Evolutionary conservation across 345 rosid species (phyloP).

Genomic region (Acer negundo): DNA sequence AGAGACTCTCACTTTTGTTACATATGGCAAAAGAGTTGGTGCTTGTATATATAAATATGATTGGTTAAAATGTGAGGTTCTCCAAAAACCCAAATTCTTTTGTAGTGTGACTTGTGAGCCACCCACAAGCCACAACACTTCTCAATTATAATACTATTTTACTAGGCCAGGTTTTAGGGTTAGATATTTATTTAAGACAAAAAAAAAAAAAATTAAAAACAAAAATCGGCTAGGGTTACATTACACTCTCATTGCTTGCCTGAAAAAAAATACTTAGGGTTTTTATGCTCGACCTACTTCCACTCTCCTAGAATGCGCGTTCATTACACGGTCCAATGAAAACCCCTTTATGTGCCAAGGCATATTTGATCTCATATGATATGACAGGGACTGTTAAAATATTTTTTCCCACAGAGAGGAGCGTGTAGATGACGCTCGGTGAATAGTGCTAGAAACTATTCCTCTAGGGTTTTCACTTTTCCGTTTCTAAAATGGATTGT

Average conservation of each 20-base stretch:
- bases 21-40: not conserved
- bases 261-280: constrained; percentile 38
- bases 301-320: constrained; percentile 9
- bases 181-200: not conserved
- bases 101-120: not conserved
- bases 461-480: constrained; percentile 51
- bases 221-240: constrained; percentile 32
- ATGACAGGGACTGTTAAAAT: constrained; percentile 14
- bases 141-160: constrained; percentile 10
- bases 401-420: constrained; percentile 23
- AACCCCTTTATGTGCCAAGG: constrained; percentile 28
- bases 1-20: not conserved
- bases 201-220: not conserved
- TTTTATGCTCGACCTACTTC: constrained; percentile 15
- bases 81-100: not conserved
- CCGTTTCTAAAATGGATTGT: constrained; percentile 41
- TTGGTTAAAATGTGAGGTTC: constrained; percentile 15
- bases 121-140: not conserved
- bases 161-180: constrained; percentile 18
- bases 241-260: constrained; percentile 10
- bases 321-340: constrained; percentile 25
- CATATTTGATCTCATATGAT: constrained; percentile 26
- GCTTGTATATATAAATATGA: not conserved
- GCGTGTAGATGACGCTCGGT: constrained; percentile 41
- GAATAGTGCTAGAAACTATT: constrained; percentile 27